Evolutionary conservation across 352 stramenopile genomes (phyloP), one percentile per base, ranked within the genome.

Genomic region (Plasmopara muralis): DNA sequence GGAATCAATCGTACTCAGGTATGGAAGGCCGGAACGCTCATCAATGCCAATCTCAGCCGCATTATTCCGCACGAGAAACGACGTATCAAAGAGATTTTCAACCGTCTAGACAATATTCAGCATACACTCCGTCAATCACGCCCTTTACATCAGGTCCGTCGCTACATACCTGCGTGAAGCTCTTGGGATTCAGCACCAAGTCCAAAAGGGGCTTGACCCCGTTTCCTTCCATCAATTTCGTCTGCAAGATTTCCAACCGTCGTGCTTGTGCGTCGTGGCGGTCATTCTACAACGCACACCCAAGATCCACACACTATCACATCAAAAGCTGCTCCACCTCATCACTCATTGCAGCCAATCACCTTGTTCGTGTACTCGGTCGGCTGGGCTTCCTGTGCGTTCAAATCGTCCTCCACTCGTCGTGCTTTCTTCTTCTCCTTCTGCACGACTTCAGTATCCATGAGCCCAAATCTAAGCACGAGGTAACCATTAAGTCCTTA

Each of bases 31-130:
- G 12, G 62, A 62, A 13, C 65, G 56, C 2, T 58, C 54, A 50
- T 88, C 74, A 9, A 89, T 55, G 33, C 73, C 74, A 29, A 92
- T 82, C 55, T 87, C 77, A 30, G 81, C 70, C 3, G 68, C 63
- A 40, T 66, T 77, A 45, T 89, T 87, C 20, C 81, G 78, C 33
- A 92, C 78, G 2, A 92, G 64, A 53, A 92, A 92, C 13, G 78
- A 89, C 56, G 80, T 84, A 59, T 92, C 81, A 40, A 92, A 92
- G 5, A 92, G 57, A 45, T 92, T 92, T 58, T 92, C 81, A 15
- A 92, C 70, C 5, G 81, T 92, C 80, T 91, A 43, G 1, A 43
- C 28, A 47, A 3, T 0, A 42, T 47, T 31, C 8, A 51, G 33
- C n/a, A n/a, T 35, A 1, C 5, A 30, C 20, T 28, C 41, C 0